A percentile compares a stretch with the other conserved stretches of the same genome.
phyloP scores from a whole-genome alignment of 495 filamentous ascomycete genomes.

The Aspergillus affinis region DNA sequence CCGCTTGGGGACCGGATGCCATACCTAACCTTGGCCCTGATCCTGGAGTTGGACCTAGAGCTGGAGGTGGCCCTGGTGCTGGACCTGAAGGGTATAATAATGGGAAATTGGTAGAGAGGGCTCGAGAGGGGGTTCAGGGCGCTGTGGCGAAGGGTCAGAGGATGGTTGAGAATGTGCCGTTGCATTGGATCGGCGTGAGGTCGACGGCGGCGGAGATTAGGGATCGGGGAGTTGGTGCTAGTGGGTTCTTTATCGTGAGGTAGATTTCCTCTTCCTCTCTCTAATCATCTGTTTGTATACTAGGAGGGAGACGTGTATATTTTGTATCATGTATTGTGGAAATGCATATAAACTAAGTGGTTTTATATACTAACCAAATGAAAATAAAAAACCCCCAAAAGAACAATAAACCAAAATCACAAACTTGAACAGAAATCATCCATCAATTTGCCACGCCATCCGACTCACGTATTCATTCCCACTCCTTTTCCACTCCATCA shows the following conservation, averaged over 20 bases:
- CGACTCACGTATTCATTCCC: background rate
- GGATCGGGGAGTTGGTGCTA: constrained; percentile 41
- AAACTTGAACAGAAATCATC: background rate
- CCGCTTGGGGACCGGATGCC: constrained; percentile 51
- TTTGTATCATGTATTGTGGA: too few relatives aligned
- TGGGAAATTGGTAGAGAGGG: constrained; percentile 30
- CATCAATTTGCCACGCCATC: background rate
- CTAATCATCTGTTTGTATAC: background rate
- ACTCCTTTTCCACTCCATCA: background rate
- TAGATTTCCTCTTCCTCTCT: too few relatives aligned
- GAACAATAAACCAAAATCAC: background rate
- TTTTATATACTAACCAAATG: too few relatives aligned
- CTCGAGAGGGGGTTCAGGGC: constrained; percentile 38
- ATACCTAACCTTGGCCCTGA: constrained; percentile 16
- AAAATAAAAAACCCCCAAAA: background rate
- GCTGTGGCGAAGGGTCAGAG: constrained; percentile 44
- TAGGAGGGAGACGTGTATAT: background rate
- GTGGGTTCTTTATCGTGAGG: constrained; percentile 41
- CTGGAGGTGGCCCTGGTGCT: constrained; percentile 4
- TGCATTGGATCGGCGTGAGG: constrained; percentile 57
- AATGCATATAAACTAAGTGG: too few relatives aligned
- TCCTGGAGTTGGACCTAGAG: too few relatives aligned
- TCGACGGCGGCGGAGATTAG: constrained; percentile 44
- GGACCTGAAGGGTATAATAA: constrained; percentile 10
- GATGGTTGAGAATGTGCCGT: constrained; percentile 51